Evolutionary conservation across 2,329 filamentous ascomycete species (phyloP).

Genomic region (Tolypocladium sp.): DNA sequence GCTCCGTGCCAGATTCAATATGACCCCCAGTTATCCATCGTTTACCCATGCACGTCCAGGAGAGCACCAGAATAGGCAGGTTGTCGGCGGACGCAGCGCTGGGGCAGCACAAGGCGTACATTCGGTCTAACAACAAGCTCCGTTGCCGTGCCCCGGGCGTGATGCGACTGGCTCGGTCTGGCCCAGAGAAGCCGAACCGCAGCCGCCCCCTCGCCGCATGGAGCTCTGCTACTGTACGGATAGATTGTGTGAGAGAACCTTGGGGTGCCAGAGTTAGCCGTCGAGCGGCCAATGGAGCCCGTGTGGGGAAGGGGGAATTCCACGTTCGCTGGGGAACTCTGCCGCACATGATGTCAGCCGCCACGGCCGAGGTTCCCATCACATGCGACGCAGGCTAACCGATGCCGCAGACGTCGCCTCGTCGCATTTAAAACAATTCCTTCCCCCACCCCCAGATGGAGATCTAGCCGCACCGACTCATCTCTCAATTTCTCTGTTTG

Average conservation of each 20-base stretch:
- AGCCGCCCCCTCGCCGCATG: not conserved
- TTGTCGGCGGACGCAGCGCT: not conserved
- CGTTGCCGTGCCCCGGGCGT: not conserved
- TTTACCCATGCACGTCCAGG: not conserved
- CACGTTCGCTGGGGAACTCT: not conserved
- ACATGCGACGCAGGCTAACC: constrained; percentile 15
- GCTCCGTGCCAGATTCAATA: not conserved
- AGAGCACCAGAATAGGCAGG: not conserved
- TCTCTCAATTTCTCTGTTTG: not conserved
- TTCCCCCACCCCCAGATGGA: not conserved
- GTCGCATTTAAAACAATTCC: constrained; percentile 6
- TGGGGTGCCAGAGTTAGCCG: not conserved
- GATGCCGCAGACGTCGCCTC: not conserved
- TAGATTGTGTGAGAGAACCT: too few relatives aligned
- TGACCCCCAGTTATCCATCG: not conserved
- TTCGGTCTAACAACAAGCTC: constrained; percentile 4
- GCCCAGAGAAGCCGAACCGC: not conserved
- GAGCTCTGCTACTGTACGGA: not conserved
- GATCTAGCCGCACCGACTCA: not conserved
- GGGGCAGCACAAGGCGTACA: not conserved
- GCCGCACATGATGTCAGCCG: constrained; percentile 8
- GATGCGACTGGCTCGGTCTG: not conserved
- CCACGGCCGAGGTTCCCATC: constrained; percentile 20
- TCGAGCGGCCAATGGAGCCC: not conserved
- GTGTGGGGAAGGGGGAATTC: not conserved